Evolutionary conservation across 106 monocot genomes (phyloP).

Genomic region (Ottelia alismoides): DNA sequence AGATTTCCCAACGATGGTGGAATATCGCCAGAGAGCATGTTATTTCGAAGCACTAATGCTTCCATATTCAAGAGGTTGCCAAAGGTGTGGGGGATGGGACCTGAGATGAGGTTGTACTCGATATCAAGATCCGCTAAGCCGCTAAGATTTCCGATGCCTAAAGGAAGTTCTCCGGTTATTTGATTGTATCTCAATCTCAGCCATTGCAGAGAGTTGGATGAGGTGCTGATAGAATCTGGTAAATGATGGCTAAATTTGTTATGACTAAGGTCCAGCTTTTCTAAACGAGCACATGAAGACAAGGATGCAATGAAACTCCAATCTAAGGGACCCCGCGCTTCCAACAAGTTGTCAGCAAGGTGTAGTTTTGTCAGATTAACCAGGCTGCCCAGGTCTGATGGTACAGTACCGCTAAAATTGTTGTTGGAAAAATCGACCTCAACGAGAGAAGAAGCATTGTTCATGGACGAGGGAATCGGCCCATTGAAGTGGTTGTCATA

Average conservation of each 20-base stretch:
- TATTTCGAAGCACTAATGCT: neutral
- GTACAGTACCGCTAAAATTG: neutral
- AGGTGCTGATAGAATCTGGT: neutral
- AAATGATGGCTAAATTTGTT: conserved; percentile 2
- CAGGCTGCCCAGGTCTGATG: neutral
- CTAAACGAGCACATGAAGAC: neutral
- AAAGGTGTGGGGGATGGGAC: neutral
- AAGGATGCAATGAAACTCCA: conserved; percentile 1
- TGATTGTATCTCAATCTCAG: neutral
- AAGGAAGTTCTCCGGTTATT: neutral
- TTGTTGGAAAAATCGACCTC: neutral
- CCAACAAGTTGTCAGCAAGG: neutral
- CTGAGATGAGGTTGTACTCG: neutral
- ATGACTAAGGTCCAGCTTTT: neutral
- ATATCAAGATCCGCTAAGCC: neutral
- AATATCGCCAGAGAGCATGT: neutral
- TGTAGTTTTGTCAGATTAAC: neutral
- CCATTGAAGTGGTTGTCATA: neutral
- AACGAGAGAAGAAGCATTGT: neutral
- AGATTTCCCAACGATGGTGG: neutral
- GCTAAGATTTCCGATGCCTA: neutral
- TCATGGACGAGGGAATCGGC: neutral
- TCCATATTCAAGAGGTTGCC: neutral
- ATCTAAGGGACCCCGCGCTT: neutral
- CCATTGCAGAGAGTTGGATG: neutral